Conservation (phyloP, 2,329 filamentous ascomycete genomes). For the Phoma sp. region DNA sequence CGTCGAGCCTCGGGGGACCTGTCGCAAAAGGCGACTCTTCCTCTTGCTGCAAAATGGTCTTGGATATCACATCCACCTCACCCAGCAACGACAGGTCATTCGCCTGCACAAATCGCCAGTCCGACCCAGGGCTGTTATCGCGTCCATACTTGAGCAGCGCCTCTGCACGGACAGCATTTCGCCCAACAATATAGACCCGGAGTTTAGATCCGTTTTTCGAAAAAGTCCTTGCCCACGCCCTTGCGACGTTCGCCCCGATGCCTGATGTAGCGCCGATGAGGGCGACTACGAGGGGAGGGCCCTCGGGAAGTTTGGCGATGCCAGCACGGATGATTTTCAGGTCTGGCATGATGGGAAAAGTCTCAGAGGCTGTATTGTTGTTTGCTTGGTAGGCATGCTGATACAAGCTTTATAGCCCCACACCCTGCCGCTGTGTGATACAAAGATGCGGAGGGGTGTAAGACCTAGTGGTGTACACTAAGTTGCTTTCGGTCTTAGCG, state of each 20-base stretch:
- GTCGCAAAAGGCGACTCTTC: constrained; percentile 22
- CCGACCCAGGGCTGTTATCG: constrained; percentile 35
- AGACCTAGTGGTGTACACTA: not conserved
- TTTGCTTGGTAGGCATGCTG: not conserved
- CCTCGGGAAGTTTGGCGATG: constrained; percentile 24
- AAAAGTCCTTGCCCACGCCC: constrained; percentile 24
- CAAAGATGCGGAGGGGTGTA: not conserved
- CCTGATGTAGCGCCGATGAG: constrained; percentile 33
- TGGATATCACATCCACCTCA: constrained; percentile 45
- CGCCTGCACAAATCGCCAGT: constrained; percentile 44
- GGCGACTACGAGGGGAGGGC: constrained; percentile 28
- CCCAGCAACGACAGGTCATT: constrained; percentile 40
- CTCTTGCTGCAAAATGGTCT: constrained; percentile 37
- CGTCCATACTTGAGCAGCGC: constrained; percentile 35
- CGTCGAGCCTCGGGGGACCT: constrained; percentile 39
- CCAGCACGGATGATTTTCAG: constrained; percentile 20
- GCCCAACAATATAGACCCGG: constrained; percentile 53
- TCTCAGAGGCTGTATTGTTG: too few species aligned
- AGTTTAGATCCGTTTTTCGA: constrained; percentile 31
- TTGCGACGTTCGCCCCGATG: constrained; percentile 34
- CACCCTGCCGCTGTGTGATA: not conserved
- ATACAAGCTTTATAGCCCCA: not conserved
- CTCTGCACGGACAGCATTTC: constrained; percentile 41
- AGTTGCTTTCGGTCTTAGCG: not conserved
- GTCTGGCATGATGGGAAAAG: constrained; percentile 19